Evolutionary conservation across 352 stramenopile species (phyloP).

Genomic region (Globisporangium carolinianum): DNA sequence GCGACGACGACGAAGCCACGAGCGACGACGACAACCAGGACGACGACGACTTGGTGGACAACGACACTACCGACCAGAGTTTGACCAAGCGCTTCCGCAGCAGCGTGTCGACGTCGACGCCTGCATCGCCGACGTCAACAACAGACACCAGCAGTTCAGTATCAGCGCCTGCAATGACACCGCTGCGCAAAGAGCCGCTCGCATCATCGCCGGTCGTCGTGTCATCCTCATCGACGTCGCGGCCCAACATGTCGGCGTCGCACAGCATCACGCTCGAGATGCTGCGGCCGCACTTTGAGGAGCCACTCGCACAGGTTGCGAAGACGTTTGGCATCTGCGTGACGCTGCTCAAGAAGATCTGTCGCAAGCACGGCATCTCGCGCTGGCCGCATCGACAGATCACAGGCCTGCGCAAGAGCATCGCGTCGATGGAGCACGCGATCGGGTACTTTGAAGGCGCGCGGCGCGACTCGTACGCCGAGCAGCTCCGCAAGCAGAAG

Average conservation of each 20-base stretch:
- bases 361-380: slow-evolving; percentile 66
- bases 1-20: background rate
- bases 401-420: slow-evolving; percentile 82
- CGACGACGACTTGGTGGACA: background rate
- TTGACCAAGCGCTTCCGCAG: slow-evolving; percentile 6
- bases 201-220: background rate
- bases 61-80: background rate
- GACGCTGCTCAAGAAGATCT: slow-evolving; percentile 85
- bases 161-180: slow-evolving; percentile 4
- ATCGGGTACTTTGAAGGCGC: slow-evolving; percentile 70
- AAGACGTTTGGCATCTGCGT: slow-evolving; percentile 77
- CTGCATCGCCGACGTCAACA: background rate
- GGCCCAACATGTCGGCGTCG: slow-evolving; percentile 66
- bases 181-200: slow-evolving; percentile 15
- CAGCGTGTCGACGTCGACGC: background rate
- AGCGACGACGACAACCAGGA: background rate
- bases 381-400: slow-evolving; percentile 84
- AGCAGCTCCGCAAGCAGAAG: slow-evolving; percentile 69
- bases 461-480: slow-evolving; percentile 60
- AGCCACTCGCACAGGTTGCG: slow-evolving; percentile 71
- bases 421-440: slow-evolving; percentile 79
- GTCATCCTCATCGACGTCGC: slow-evolving; percentile 5
- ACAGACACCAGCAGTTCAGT: background rate
- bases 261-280: slow-evolving; percentile 79
- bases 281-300: slow-evolving; percentile 79